Base-by-base conservation (phyloP, 2,329 filamentous ascomycete genomes). In the Lecanicillium sp. region DNA sequence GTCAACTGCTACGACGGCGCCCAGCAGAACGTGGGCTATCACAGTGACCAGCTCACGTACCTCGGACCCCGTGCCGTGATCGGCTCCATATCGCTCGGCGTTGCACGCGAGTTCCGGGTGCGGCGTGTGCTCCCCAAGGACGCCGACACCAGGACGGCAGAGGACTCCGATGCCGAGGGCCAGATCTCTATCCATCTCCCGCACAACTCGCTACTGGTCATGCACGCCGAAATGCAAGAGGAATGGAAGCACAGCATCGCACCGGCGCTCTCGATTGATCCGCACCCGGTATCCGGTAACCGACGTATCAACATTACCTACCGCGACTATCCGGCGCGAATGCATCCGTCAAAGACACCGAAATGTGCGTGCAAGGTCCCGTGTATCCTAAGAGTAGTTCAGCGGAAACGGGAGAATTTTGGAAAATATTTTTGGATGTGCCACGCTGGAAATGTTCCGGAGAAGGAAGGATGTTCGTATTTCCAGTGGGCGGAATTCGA, bases 161-260 rank as follows among this genome's bases (percentile, higher is more conserved):
- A 68, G 3, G 68, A 74, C 11, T 70, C 77, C 2, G 84, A 93
- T 54, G 74, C 77, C 0, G 81, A 87, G 59, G 91, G 90, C 4
- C 90, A 95, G 62, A 91, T 97, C 50, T 83, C 89, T 1, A 93
- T 97, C 36, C 89, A 96, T 57, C 79, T 97, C 0, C 91, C 91
- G 0, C 93, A 97, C 65, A 97, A 97, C 64, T 94, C 88, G 1
- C 76, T 97, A 0, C 75, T 98, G 0, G 75, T 97, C 9, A 97
- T 98, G 93, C 90, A 97, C 60, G 90, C 91, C 1, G 89, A 95
- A 62, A 97, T 95, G 88, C 91, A 97, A 61, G 91, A 97, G 61
- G 84, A 87, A 61, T 97, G 90, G 90, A 97, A 96, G 64, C 93
- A 98, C 64, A 79, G 80, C 55, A 86, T 98, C 36, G 74, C 82